Evolutionary conservation across 805 yeast genomes (phyloP), one percentile per base, ranked within the genome.

Genomic region (Cyberlindnera japonica): DNA sequence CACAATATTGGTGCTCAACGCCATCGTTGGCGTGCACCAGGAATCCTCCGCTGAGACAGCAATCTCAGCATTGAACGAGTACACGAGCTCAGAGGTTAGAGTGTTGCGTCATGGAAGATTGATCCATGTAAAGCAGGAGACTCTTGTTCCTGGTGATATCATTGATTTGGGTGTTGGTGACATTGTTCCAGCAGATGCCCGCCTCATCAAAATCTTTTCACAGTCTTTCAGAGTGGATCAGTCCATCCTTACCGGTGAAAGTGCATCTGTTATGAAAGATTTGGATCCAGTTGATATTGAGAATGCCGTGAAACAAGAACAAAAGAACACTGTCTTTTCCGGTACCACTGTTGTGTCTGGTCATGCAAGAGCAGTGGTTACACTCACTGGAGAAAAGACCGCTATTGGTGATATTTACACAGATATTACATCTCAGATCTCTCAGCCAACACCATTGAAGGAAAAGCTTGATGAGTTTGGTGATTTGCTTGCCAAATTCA

Each of bases 31-130:
- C 14, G 74, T 72, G 27, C 62, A 71, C 26, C 77, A 73, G 50
- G 78, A 73, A 50, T 57, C 65, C 15, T 66, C 71, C 35, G 78
- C 78, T 10, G 78, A 73, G 48, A 61, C 68, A 28, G 74, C 77
- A 5, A 73, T 73, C 62, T 67, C 74, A 8, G 74, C 77, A 6
- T 59, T 73, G 46, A 62, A 68, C 40, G 65, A 67, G 20, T 69
- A 73, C 41, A 57, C 74, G 20, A 67, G 74, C 7, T 68, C 75
- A 5, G 68, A 69, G 23, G 77, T 75, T 3, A 62, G 64, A 42
- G 76, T 68, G 1, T 44, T 69, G 11, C 62, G 78, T 47, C 55
- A 64, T 33, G 77, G 76, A 18, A 59, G 60, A 27, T 55, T 66
- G 25, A 48, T 58, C 27, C 63, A 66, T 15, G 68, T 74, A 8